Evolutionary conservation across 1,139 yeast genomes (phyloP).

Genomic region (Magnusiomyces tetraspermus): DNA sequence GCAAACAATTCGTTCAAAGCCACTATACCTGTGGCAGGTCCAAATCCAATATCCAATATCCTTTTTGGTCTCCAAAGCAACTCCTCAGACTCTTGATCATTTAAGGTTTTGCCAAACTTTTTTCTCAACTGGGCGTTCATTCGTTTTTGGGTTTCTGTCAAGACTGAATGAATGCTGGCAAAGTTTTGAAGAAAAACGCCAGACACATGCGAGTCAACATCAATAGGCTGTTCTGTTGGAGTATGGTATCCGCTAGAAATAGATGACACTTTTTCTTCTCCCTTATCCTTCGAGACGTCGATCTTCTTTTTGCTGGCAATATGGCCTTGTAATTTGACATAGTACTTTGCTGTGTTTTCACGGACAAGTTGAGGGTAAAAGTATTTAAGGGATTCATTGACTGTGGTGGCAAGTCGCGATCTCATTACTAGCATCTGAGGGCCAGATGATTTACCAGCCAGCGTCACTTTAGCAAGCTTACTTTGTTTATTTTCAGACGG

Average conservation of each 20-base stretch:
- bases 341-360: slow-evolving; percentile 23
- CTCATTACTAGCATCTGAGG: slow-evolving; percentile 17
- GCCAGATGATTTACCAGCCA: slow-evolving; percentile 11
- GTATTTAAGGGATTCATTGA: slow-evolving; percentile 17
- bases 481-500: neutral
- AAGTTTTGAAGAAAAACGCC: slow-evolving; percentile 81
- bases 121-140: slow-evolving; percentile 25
- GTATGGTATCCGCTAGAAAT: slow-evolving; percentile 22
- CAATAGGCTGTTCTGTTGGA: slow-evolving; percentile 39
- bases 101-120: neutral
- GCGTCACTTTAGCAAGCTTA: neutral
- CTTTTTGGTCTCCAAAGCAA: slow-evolving; percentile 50
- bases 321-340: slow-evolving; percentile 16
- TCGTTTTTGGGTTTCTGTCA: slow-evolving; percentile 57
- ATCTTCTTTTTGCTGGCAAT: neutral
- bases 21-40: slow-evolving; percentile 88
- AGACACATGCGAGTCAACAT: slow-evolving; percentile 75
- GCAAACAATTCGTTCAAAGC: slow-evolving; percentile 82
- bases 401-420: slow-evolving; percentile 15
- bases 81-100: neutral
- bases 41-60: slow-evolving; percentile 75
- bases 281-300: neutral
- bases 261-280: neutral
- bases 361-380: slow-evolving; percentile 24
- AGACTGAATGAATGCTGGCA: slow-evolving; percentile 57